A percentile compares a stretch with the other conserved stretches of the same genome.
Evolutionary conservation across 1,139 yeast genomes (phyloP).

Genomic region (Scheffersomyces titani): DNA sequence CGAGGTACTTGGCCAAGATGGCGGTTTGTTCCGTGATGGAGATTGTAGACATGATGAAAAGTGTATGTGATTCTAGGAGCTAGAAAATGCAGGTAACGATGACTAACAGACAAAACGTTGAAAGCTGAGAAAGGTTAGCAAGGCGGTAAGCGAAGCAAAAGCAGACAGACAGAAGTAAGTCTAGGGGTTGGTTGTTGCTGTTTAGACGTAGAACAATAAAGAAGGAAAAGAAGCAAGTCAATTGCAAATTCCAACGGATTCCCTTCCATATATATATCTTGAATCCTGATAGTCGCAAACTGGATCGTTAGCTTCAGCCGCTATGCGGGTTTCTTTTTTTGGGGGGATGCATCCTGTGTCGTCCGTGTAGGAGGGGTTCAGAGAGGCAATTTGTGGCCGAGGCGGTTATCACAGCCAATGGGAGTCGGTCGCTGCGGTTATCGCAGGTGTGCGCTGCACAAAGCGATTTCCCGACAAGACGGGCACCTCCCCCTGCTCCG

Average conservation of each 20-base stretch:
- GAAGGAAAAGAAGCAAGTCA: not conserved
- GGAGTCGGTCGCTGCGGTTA: not conserved
- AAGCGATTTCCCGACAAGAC: not conserved
- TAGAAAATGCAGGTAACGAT: not conserved
- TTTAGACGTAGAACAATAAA: not conserved
- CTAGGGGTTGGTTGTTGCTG: not conserved
- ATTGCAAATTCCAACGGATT: not conserved
- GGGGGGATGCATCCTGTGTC: not conserved
- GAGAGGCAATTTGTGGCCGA: not conserved
- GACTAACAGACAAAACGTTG: not conserved
- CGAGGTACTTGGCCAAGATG: conserved; percentile 77
- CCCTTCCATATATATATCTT: not conserved
- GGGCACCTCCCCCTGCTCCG: not conserved
- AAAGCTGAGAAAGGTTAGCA: not conserved
- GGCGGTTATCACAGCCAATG: not conserved
- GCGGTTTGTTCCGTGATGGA: conserved; percentile 68
- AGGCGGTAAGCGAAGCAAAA: not conserved
- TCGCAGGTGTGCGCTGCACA: not conserved
- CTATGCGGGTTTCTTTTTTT: not conserved
- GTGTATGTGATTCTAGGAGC: not conserved
- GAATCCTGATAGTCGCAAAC: not conserved
- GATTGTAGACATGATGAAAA: conserved; percentile 25
- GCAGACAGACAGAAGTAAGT: not conserved
- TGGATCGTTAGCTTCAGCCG: not conserved
- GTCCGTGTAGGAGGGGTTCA: not conserved